These are phyloP conservation scores for Ambrosia artemisiifolia DNA, from an alignment of 129 eudicot genomes.

Conservation along the genomic window DNA sequence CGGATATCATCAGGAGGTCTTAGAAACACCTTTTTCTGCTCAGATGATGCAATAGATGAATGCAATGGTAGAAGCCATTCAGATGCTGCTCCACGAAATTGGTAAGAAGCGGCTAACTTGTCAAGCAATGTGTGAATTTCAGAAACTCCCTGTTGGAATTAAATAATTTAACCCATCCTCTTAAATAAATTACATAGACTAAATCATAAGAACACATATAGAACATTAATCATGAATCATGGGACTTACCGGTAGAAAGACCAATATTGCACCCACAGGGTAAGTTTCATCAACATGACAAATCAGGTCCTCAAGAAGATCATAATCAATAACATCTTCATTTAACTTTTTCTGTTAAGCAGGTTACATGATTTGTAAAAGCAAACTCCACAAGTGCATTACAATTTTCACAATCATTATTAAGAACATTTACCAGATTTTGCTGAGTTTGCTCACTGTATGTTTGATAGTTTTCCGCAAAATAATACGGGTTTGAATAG, in stretches of 20 bases:
- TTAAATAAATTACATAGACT: not conserved
- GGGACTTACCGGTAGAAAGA: conserved; percentile 73
- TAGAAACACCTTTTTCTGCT: conserved; percentile 77
- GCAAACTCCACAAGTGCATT: conserved; percentile 2
- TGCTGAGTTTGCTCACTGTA: conserved; percentile 81
- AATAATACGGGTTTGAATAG: conserved; percentile 60
- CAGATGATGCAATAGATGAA: conserved; percentile 83
- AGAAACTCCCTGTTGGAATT: conserved; percentile 69
- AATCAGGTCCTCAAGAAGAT: conserved; percentile 90
- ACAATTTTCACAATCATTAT: not conserved
- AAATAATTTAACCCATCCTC: conserved; percentile 3
- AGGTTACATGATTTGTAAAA: conserved; percentile 7
- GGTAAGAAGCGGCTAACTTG: conserved; percentile 71
- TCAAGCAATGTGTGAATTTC: conserved; percentile 74
- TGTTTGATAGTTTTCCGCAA: conserved; percentile 50
- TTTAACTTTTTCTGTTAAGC: conserved; percentile 68
- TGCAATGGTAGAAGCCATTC: conserved; percentile 93
- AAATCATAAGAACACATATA: conserved; percentile 5
- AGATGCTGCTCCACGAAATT: conserved; percentile 74
- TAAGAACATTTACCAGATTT: conserved; percentile 63
- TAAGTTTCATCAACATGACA: conserved; percentile 75
- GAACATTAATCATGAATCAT: conserved; percentile 7
- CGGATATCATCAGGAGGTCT: conserved; percentile 73
- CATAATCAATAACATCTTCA: conserved; percentile 94
- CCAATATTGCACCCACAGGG: conserved; percentile 81